Evolutionary conservation across 139 green algal species (phyloP).

Genomic region (Closterium sp.): DNA sequence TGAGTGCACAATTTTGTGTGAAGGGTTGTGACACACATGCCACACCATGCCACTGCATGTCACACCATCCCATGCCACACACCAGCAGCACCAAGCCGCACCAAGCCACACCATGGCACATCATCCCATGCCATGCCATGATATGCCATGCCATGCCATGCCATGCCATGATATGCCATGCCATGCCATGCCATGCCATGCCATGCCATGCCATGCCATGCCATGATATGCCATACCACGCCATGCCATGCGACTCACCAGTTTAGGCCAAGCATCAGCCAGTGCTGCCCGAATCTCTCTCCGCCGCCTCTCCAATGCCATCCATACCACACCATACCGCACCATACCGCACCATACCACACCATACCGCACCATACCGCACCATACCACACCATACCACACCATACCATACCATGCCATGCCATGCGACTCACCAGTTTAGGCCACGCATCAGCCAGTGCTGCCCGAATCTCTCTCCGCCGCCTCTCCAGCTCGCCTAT

Average conservation of each 20-base stretch:
- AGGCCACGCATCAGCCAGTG: not conserved
- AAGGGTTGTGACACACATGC: too few species aligned
- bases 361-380: not conserved
- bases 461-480: not conserved
- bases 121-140: not conserved
- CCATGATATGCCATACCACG: not conserved
- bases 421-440: not conserved
- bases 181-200: not conserved
- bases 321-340: too few species aligned
- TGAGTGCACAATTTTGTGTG: too few species aligned
- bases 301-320: too few species aligned
- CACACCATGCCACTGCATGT: not conserved
- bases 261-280: too few species aligned
- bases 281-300: too few species aligned
- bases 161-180: not conserved
- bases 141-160: too few species aligned
- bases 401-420: not conserved
- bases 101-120: not conserved
- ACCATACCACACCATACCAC: not conserved
- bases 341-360: not conserved
- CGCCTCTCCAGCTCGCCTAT: not conserved
- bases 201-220: not conserved
- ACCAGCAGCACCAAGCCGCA: not conserved
- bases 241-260: not conserved
- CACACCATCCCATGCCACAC: too few species aligned